Evolutionary conservation across 2,329 filamentous ascomycete species (phyloP).

Genomic region (Ophiocordyceps camponoti-leonardi): DNA sequence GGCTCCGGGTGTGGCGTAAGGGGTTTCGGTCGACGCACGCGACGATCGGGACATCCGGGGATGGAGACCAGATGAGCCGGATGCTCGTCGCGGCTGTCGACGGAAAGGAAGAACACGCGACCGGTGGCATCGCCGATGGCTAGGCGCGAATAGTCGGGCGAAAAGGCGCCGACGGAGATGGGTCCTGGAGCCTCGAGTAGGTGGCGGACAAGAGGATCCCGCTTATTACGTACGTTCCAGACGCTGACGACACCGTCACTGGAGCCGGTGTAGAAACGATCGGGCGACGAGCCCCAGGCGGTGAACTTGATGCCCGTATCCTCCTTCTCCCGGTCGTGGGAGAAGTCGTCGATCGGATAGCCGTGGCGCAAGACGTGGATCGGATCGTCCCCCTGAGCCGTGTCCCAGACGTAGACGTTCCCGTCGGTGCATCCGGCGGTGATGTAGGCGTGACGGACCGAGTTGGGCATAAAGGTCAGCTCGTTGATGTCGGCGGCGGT

Average conservation of each 20-base stretch:
- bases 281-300: constrained; percentile 38
- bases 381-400: constrained; percentile 33
- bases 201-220: constrained; percentile 29
- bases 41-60: constrained; percentile 14
- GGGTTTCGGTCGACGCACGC: constrained; percentile 25
- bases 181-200: constrained; percentile 37
- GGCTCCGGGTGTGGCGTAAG: constrained; percentile 33
- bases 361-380: constrained; percentile 40
- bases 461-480: constrained; percentile 40
- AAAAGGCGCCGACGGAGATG: constrained; percentile 41
- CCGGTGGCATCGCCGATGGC: constrained; percentile 45
- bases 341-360: constrained; percentile 19
- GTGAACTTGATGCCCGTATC: constrained; percentile 48
- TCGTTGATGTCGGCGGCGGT: constrained; percentile 44
- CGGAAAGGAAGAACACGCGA: constrained; percentile 35
- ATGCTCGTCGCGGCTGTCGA: constrained; percentile 25
- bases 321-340: constrained; percentile 30
- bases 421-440: constrained; percentile 46
- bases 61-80: constrained; percentile 18
- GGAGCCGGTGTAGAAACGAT: constrained; percentile 45
- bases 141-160: constrained; percentile 34
- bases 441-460: constrained; percentile 29
- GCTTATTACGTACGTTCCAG: constrained; percentile 37
- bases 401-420: constrained; percentile 46
- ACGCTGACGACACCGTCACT: constrained; percentile 46